Evolutionary conservation across 768 basidiomycete genomes (phyloP).

Genomic region (Hortiboletus campestris): DNA sequence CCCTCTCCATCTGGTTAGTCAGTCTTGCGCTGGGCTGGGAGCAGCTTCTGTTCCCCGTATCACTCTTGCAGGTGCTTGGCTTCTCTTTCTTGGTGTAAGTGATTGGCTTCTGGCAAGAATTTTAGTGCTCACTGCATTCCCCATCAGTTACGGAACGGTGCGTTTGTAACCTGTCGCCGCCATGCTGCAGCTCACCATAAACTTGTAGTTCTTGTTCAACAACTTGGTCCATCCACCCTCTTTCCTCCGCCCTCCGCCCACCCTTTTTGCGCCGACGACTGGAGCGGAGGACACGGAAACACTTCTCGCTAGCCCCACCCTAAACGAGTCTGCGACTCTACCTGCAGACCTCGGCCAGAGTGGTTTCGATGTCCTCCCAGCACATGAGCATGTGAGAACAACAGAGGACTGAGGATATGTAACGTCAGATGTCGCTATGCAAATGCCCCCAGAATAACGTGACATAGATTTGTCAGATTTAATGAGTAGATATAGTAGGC

Average conservation of each 20-base stretch:
- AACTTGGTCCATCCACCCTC: constrained; percentile 67
- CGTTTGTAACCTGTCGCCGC: constrained; percentile 21
- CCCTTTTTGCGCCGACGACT: constrained; percentile 25
- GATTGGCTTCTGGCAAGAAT: constrained; percentile 7
- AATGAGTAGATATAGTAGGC: background rate
- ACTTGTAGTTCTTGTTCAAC: constrained; percentile 81
- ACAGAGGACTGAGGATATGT: constrained; percentile 13
- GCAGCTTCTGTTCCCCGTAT: constrained; percentile 74
- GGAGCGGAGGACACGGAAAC: constrained; percentile 60
- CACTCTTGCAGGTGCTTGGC: constrained; percentile 76
- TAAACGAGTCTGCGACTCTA: constrained; percentile 82
- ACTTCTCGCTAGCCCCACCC: constrained; percentile 39
- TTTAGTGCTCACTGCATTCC: constrained; percentile 8
- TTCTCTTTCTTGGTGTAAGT: constrained; percentile 90
- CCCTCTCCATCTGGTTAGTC: constrained; percentile 93
- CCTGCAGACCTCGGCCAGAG: constrained; percentile 80
- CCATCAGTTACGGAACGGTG: constrained; percentile 79
- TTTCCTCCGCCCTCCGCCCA: constrained; percentile 48
- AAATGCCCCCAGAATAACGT: background rate
- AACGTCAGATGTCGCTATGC: background rate
- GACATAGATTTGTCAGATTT: background rate
- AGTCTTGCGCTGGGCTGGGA: constrained; percentile 92
- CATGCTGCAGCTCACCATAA: constrained; percentile 6
- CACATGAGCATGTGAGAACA: constrained; percentile 34
- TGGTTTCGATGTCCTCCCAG: constrained; percentile 81